These are phyloP conservation scores for Pholiota microspora DNA, from an alignment of 768 basidiomycete species.

Conservation along the genomic window DNA sequence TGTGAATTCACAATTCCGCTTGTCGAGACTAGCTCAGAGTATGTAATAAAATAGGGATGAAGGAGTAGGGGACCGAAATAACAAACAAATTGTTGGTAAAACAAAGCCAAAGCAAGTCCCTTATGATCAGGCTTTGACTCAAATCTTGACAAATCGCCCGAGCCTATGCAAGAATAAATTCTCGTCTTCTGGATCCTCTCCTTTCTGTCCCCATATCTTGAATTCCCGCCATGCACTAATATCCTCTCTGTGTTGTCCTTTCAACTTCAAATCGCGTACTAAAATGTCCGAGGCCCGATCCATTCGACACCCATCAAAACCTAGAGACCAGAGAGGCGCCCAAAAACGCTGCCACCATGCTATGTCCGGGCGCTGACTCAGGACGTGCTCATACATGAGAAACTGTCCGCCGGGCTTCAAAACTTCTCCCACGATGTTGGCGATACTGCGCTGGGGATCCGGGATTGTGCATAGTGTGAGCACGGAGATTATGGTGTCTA, in stretches of 20 bases:
- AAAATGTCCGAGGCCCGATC: constrained; percentile 56
- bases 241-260: constrained; percentile 21
- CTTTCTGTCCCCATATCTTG: constrained; percentile 46
- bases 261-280: constrained; percentile 34
- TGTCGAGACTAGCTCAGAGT: too few relatives aligned
- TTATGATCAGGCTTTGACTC: background rate
- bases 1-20: too few relatives aligned
- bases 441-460: constrained; percentile 46
- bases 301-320: constrained; percentile 63
- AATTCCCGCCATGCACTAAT: constrained; percentile 48
- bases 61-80: too few relatives aligned
- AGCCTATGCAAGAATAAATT: constrained; percentile 57
- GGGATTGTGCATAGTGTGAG: constrained; percentile 69
- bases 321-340: constrained; percentile 63
- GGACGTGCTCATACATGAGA: constrained; percentile 72
- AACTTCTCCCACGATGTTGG: constrained; percentile 43
- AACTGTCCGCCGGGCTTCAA: constrained; percentile 65
- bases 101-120: too few relatives aligned
- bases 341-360: constrained; percentile 74
- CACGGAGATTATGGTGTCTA: constrained; percentile 65
- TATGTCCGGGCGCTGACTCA: constrained; percentile 48
- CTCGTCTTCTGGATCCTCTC: constrained; percentile 55
- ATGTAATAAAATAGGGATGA: too few relatives aligned
- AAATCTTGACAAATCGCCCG: constrained; percentile 53
- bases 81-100: too few relatives aligned